Conservation (phyloP, 2,329 filamentous ascomycete genomes). For the Pseudogymnoascus sp. region DNA sequence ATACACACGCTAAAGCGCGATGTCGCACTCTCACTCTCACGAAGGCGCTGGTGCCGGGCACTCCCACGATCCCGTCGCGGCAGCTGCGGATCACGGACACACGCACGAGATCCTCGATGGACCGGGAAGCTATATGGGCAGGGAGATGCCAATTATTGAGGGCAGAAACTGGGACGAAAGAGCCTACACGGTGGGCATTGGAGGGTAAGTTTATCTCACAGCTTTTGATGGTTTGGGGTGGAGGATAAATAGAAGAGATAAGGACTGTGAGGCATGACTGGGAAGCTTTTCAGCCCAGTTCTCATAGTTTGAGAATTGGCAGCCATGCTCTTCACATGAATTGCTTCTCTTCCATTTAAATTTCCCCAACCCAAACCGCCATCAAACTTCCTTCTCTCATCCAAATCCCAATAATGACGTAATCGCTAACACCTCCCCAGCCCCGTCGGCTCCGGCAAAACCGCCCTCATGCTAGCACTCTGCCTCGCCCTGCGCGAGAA, state of each 20-base stretch:
- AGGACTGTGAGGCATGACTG: neutral
- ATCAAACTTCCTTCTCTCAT: neutral
- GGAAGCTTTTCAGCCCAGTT: neutral
- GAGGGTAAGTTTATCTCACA: conserved; percentile 56
- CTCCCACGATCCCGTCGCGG: conserved; percentile 42
- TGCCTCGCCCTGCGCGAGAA: conserved; percentile 73
- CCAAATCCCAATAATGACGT: neutral
- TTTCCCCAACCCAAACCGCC: neutral
- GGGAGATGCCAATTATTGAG: conserved; percentile 90
- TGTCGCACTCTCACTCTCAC: conserved; percentile 46
- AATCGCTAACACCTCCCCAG: conserved; percentile 36
- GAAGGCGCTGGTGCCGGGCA: conserved; percentile 46
- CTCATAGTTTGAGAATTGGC: neutral
- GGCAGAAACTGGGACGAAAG: conserved; percentile 81
- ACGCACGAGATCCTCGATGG: conserved; percentile 92
- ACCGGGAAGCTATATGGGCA: conserved; percentile 78
- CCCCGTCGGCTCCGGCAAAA: conserved; percentile 94
- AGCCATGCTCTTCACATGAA: neutral
- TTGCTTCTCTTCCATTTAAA: neutral
- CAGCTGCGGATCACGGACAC: conserved; percentile 75
- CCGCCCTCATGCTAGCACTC: conserved; percentile 89
- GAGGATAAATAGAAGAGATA: neutral
- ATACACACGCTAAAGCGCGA: neutral
- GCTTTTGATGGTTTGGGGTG: neutral
- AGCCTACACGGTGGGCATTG: conserved; percentile 95